A percentile compares a stretch with the other conserved stretches of the same genome.
phyloP scores from a whole-genome alignment of 805 yeast species.

The Lachancea dasiensis region DNA sequence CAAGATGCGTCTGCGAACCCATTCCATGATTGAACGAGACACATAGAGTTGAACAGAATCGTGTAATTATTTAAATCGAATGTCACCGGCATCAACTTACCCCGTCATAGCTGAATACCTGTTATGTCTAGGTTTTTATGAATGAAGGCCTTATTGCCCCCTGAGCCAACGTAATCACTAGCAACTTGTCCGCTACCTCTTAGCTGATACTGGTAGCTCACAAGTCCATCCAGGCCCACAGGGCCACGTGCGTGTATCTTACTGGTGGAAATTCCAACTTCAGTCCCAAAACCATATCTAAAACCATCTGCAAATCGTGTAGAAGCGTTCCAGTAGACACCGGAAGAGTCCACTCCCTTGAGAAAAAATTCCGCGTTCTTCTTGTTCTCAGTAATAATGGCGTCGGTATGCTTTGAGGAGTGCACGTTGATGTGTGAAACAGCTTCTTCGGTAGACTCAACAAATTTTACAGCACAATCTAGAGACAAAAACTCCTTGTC shows the following conservation, averaged over 20 bases:
- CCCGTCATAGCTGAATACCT: constrained; percentile 24
- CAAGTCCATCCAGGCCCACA: constrained; percentile 94
- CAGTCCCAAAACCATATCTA: constrained; percentile 97
- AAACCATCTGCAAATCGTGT: constrained; percentile 98
- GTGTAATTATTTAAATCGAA: constrained; percentile 1
- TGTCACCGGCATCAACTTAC: neutral
- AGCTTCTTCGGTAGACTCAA: constrained; percentile 61
- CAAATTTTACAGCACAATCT: constrained; percentile 70
- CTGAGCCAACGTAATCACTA: constrained; percentile 87
- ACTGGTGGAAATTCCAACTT: constrained; percentile 95
- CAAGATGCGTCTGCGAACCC: constrained; percentile 37
- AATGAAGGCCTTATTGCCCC: constrained; percentile 72
- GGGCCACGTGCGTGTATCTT: constrained; percentile 99
- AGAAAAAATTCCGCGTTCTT: constrained; percentile 68
- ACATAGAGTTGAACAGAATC: neutral
- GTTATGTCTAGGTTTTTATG: constrained; percentile 56
- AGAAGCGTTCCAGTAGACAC: constrained; percentile 96
- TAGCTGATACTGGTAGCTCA: constrained; percentile 89
- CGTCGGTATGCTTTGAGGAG: constrained; percentile 95
- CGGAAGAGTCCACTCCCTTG: constrained; percentile 87
- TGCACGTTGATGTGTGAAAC: constrained; percentile 79
- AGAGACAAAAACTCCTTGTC: constrained; percentile 77
- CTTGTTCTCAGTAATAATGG: constrained; percentile 75
- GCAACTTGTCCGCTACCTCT: constrained; percentile 92
- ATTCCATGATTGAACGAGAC: constrained; percentile 12